These are phyloP conservation scores for Mycena citricolor DNA, from an alignment of 1,284 basidiomycete genomes.

Conservation along the genomic window DNA sequence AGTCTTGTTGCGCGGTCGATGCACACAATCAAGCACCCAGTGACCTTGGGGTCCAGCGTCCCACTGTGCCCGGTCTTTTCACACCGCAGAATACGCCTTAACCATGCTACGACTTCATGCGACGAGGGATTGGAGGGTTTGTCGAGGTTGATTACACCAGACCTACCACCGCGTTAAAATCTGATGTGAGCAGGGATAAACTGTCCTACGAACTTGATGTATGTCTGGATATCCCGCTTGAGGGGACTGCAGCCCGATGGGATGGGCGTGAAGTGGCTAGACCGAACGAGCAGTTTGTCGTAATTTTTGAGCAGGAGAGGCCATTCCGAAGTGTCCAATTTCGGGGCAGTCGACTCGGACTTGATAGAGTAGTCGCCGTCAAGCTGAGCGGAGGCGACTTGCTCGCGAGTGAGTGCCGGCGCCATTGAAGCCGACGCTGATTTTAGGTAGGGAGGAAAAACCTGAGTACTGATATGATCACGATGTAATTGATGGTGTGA, in stretches of 20 bases:
- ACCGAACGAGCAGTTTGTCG: constrained; percentile 92
- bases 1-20: constrained; percentile 99
- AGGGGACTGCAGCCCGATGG: constrained; percentile 88
- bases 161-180: constrained; percentile 46
- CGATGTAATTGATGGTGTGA: not conserved
- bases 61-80: constrained; percentile 99
- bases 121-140: constrained; percentile 99
- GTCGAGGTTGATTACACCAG: constrained; percentile 98
- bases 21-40: constrained; percentile 97
- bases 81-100: constrained; percentile 91
- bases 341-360: constrained; percentile 70
- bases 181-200: constrained; percentile 5
- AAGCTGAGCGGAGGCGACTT: constrained; percentile 71
- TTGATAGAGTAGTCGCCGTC: constrained; percentile 84
- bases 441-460: constrained; percentile 10
- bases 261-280: constrained; percentile 98
- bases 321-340: constrained; percentile 96
- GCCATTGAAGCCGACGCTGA: too few species aligned
- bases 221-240: constrained; percentile 88
- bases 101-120: constrained; percentile 99
- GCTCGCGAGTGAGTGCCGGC: constrained; percentile 59
- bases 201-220: constrained; percentile 74
- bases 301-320: constrained; percentile 98
- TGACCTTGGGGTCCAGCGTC: constrained; percentile 98
- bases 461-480: constrained; percentile 23